Evolutionary conservation across 2,329 filamentous ascomycete genomes (phyloP).

Genomic region (Cytospora chrysosperma): DNA sequence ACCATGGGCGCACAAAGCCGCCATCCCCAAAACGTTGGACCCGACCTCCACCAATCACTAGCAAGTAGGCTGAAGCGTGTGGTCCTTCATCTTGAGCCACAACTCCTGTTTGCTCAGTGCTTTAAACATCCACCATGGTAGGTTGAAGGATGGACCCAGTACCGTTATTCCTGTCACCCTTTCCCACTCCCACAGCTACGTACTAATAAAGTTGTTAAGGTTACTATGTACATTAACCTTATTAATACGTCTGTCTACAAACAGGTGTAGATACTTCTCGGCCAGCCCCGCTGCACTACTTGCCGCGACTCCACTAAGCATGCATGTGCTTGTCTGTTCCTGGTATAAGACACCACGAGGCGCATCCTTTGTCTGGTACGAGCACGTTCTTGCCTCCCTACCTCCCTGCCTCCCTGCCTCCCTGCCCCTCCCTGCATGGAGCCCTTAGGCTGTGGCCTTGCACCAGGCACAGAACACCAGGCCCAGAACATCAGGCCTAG

Average conservation of each 20-base stretch:
- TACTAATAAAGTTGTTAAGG: background rate
- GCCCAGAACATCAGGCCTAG: background rate
- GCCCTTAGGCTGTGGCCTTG: background rate
- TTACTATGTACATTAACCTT: background rate
- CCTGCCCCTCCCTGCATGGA: background rate
- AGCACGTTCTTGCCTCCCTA: background rate
- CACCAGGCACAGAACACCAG: conserved; percentile 3
- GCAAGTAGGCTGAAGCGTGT: background rate
- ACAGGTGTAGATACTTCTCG: no score
- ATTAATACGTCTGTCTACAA: no score
- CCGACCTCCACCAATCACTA: background rate
- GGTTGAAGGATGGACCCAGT: no score
- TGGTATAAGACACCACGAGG: background rate
- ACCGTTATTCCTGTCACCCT: no score
- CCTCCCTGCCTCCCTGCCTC: no score
- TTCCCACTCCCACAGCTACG: background rate
- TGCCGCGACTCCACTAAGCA: no score
- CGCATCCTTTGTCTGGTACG: background rate
- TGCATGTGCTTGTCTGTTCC: background rate
- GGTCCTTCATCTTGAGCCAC: background rate
- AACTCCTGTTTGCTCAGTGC: background rate
- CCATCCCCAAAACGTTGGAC: conserved; percentile 2
- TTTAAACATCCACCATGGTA: background rate
- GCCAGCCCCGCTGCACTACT: no score
- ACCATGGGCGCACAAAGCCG: background rate